Evolutionary conservation across 805 yeast genomes (phyloP).

Genomic region (Ogataea neopini): DNA sequence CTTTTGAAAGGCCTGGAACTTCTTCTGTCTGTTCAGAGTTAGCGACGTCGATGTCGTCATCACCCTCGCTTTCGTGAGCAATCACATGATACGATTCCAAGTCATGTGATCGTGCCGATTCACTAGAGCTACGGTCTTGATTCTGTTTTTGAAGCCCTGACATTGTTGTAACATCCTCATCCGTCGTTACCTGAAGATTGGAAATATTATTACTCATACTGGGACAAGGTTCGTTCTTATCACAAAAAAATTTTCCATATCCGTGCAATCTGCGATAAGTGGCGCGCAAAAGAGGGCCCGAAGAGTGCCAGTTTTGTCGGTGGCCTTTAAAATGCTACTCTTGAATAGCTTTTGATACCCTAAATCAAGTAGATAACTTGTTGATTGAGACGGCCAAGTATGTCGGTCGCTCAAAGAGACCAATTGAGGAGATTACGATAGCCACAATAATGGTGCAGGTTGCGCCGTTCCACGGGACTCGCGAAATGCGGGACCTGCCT

Average conservation of each 20-base stretch:
- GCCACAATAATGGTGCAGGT: not conserved
- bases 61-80: slow-evolving; percentile 4
- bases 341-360: too few relatives aligned
- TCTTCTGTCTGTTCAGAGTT: slow-evolving; percentile 5
- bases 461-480: slow-evolving; percentile 1
- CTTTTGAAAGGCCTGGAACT: slow-evolving; percentile 12
- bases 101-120: not conserved
- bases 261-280: not conserved
- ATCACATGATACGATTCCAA: slow-evolving; percentile 4
- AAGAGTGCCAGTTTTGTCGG: too few relatives aligned
- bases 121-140: not conserved
- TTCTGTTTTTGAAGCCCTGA: not conserved
- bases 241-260: not conserved
- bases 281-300: not conserved
- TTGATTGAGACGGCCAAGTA: not conserved
- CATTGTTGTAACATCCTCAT: not conserved
- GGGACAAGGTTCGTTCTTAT: not conserved
- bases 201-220: not conserved
- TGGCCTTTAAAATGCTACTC: too few relatives aligned
- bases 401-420: not conserved
- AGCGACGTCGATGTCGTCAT: slow-evolving; percentile 1
- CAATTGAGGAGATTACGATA: too few relatives aligned
- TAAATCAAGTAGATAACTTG: too few relatives aligned
- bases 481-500: not conserved
- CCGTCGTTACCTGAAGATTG: not conserved